phyloP scores from a whole-genome alignment of 2,329 filamentous ascomycete species.

The Fusarium humuli region DNA sequence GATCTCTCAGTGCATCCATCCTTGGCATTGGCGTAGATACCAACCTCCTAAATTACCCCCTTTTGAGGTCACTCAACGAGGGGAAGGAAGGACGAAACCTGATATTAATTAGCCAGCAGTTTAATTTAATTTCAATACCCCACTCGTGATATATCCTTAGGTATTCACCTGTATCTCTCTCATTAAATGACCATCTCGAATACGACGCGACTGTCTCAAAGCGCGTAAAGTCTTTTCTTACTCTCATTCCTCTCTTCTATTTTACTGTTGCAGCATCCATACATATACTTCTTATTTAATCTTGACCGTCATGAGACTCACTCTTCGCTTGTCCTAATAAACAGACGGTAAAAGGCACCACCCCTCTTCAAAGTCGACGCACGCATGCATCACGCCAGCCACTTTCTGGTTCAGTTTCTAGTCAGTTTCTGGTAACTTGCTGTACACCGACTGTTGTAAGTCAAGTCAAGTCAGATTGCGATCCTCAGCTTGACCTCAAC shows the following conservation, averaged over 20 bases:
- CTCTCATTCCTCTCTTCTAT: not conserved
- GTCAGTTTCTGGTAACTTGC: not conserved
- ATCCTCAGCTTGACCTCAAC: conserved; percentile 5
- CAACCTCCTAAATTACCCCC: conserved; percentile 33
- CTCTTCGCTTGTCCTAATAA: conserved; percentile 15
- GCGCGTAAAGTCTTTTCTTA: conserved; percentile 2
- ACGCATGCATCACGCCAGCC: conserved; percentile 32
- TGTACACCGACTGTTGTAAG: conserved; percentile 30
- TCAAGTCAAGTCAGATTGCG: not conserved
- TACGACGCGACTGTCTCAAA: conserved; percentile 11
- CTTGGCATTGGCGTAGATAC: conserved; percentile 21
- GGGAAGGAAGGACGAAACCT: conserved; percentile 14
- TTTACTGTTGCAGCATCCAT: not conserved
- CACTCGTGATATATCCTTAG: conserved; percentile 13
- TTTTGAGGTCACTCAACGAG: conserved; percentile 23
- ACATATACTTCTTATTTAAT: not conserved
- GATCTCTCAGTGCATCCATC: conserved; percentile 6
- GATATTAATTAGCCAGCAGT: conserved; percentile 15
- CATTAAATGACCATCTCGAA: conserved; percentile 12
- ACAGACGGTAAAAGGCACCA: conserved; percentile 23
- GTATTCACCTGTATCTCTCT: not conserved
- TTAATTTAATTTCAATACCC: conserved; percentile 8
- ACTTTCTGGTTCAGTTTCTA: not conserved
- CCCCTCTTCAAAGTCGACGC: conserved; percentile 21
- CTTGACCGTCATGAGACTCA: conserved; percentile 21